Evolutionary conservation across 352 stramenopile species (phyloP).

Genomic region (Pythium pectinolyticum): DNA sequence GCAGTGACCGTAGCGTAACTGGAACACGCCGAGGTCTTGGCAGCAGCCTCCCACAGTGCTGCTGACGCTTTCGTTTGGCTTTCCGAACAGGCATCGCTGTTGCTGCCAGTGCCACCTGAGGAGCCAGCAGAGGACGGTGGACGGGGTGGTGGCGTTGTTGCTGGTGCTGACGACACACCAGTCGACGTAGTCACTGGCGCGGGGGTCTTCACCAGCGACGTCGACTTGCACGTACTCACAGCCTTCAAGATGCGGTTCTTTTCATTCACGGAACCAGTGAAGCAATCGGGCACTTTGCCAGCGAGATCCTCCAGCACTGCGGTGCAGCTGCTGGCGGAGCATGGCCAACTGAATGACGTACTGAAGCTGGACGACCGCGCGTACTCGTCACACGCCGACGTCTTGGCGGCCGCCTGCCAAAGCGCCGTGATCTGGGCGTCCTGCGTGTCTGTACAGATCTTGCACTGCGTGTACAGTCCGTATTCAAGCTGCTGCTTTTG

Average conservation of each 20-base stretch:
- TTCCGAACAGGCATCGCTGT: too few relatives aligned
- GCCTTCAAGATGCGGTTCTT: conserved; percentile 16
- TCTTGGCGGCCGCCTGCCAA: conserved; percentile 9
- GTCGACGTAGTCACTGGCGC: too few relatives aligned
- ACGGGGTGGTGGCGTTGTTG: too few relatives aligned
- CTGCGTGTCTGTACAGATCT: conserved; percentile 18
- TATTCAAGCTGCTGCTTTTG: conserved; percentile 3
- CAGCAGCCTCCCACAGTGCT: background rate
- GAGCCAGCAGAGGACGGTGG: too few relatives aligned
- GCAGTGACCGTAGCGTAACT: background rate
- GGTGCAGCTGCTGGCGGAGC: conserved; percentile 19
- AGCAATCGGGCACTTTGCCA: conserved; percentile 19
- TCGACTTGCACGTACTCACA: conserved; percentile 16
- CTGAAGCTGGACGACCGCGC: background rate
- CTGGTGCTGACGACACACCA: too few relatives aligned
- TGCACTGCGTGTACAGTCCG: conserved; percentile 15
- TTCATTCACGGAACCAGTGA: conserved; percentile 4
- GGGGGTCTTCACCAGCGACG: conserved; percentile 4
- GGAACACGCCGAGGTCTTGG: background rate
- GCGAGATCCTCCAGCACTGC: conserved; percentile 12
- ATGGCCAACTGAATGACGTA: conserved; percentile 23
- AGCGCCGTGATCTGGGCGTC: conserved; percentile 11
- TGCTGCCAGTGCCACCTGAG: too few relatives aligned
- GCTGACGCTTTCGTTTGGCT: too few relatives aligned
- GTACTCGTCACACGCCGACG: conserved; percentile 10